A percentile compares a stretch with the other conserved stretches of the same genome.
Evolutionary conservation across 2,329 filamentous ascomycete species (phyloP).

Genomic region (Beauveria australis): DNA sequence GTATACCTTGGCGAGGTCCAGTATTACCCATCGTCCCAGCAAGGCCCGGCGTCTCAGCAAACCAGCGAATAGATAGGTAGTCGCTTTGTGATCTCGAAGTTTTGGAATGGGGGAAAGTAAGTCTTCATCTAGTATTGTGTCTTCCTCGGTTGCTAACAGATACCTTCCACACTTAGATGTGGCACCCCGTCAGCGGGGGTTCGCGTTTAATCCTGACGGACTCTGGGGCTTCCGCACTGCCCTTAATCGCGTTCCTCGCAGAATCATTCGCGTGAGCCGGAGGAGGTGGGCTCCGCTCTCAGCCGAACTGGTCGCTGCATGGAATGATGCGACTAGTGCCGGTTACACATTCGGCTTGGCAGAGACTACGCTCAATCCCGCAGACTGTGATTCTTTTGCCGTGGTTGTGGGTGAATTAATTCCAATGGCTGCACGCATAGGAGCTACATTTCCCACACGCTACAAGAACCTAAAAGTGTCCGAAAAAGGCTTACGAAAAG

Average conservation of each 20-base stretch:
- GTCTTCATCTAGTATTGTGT: too few relatives aligned
- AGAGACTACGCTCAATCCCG: neutral
- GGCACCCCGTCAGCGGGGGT: neutral
- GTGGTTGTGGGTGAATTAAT: neutral
- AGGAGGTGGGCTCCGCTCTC: too few relatives aligned
- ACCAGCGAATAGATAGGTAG: rapidly evolving
- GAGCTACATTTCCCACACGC: neutral
- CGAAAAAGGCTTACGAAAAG: too few relatives aligned
- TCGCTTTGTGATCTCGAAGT: too few relatives aligned
- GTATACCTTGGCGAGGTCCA: neutral
- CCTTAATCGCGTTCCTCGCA: neutral
- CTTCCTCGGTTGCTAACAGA: too few relatives aligned
- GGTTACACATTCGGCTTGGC: neutral
- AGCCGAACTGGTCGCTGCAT: rapidly evolving
- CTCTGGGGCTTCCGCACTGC: neutral
- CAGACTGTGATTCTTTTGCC: rapidly evolving
- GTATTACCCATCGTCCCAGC: neutral
- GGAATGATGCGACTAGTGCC: neutral
- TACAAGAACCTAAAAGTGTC: too few relatives aligned
- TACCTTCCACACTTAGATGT: too few relatives aligned
- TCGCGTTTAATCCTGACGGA: neutral
- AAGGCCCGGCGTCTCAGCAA: neutral
- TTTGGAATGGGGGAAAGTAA: too few relatives aligned
- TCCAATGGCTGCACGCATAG: neutral
- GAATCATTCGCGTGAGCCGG: neutral